phyloP scores from a whole-genome alignment of 2,329 filamentous ascomycete species.

The Chalaropsis ovoidea region DNA sequence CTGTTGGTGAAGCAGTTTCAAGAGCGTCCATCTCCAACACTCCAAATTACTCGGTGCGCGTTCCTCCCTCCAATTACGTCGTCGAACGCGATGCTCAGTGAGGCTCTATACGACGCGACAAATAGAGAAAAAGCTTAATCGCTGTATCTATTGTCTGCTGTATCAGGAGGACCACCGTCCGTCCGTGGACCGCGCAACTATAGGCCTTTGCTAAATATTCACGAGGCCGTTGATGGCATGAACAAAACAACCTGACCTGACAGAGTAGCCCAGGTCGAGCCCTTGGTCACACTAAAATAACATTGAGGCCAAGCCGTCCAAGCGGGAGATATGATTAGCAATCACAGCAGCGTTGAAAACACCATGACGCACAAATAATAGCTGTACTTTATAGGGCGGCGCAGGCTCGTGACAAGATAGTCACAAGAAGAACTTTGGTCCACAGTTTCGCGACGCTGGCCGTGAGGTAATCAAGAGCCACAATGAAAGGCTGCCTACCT shows the following conservation, averaged over 20 bases:
- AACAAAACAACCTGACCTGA: too few relatives aligned
- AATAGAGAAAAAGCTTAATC: too few relatives aligned
- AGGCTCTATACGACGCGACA: not conserved
- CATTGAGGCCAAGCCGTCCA: not conserved
- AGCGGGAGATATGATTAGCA: not conserved
- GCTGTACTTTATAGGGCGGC: not conserved
- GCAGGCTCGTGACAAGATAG: too few relatives aligned
- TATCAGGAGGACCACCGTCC: not conserved
- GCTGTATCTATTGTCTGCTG: too few relatives aligned
- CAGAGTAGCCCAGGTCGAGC: not conserved
- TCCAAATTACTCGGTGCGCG: not conserved
- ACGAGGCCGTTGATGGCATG: too few relatives aligned
- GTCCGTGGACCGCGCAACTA: not conserved
- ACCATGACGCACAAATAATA: not conserved
- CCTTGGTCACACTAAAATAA: not conserved
- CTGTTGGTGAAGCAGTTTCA: not conserved
- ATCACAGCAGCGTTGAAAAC: not conserved
- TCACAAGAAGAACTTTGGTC: too few relatives aligned
- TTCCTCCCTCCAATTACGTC: not conserved
- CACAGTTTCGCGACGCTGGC: too few relatives aligned
- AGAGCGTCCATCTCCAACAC: not conserved
- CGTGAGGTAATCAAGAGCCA: too few relatives aligned
- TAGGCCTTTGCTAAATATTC: too few relatives aligned
- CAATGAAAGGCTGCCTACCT: too few relatives aligned
- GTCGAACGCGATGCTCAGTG: not conserved